These are phyloP conservation scores for Biscutella laevigata DNA, from an alignment of 441 rosid species.

Conservation along the genomic window DNA sequence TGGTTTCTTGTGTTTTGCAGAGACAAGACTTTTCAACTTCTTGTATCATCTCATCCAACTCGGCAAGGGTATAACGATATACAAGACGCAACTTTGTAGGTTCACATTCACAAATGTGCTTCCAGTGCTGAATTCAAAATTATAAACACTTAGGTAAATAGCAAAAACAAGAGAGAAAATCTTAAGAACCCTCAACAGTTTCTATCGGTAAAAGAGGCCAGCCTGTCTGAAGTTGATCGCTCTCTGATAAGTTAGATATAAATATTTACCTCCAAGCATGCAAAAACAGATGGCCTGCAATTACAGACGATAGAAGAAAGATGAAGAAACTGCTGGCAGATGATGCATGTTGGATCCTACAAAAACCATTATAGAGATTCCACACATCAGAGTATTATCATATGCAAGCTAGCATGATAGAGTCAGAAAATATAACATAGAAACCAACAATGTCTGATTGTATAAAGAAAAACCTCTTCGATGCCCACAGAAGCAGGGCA, in stretches of 20 bases:
- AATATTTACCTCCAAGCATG: conserved; percentile 75
- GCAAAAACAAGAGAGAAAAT: not conserved
- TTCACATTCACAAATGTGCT: conserved; percentile 85
- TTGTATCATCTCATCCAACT: conserved; percentile 49
- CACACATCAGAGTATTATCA: conserved; percentile 3
- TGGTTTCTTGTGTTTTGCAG: conserved; percentile 29
- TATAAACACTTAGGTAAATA: not conserved
- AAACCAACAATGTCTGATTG: conserved; percentile 17
- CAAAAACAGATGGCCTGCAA: conserved; percentile 77
- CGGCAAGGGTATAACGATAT: conserved; percentile 78
- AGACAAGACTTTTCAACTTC: conserved; percentile 30
- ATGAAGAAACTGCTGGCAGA: conserved; percentile 84
- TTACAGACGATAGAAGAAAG: conserved; percentile 73
- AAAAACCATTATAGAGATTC: conserved; percentile 23
- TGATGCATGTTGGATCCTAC: conserved; percentile 84
- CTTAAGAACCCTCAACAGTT: not conserved
- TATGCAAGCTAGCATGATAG: conserved; percentile 4
- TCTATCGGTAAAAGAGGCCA: not conserved
- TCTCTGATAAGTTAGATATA: not conserved
- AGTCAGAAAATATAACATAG: not conserved
- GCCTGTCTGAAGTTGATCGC: not conserved
- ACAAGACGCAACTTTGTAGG: conserved; percentile 53
- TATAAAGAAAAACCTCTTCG: conserved; percentile 60
- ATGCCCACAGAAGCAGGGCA: conserved; percentile 77
- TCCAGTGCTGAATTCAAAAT: conserved; percentile 71